phyloP scores from a whole-genome alignment of 2,329 filamentous ascomycete species.

The Colletotrichum echinochloae region DNA sequence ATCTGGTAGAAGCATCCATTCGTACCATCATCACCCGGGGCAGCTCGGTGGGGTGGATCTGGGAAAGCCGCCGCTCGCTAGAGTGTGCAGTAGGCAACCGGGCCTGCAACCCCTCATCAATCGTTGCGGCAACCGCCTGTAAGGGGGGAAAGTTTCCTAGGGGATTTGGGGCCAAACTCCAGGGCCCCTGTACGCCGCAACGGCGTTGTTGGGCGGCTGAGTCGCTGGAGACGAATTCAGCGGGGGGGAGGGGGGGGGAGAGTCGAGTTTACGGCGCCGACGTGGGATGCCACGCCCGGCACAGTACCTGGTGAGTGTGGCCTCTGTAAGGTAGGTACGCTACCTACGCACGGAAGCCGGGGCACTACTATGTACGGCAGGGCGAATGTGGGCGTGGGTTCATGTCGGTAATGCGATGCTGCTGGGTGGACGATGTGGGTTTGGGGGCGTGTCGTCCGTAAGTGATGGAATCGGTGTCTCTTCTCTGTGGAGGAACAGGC shows the following conservation, averaged over 20 bases:
- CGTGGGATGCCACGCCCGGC: neutral
- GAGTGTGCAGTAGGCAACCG: constrained; percentile 2
- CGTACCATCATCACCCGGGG: constrained; percentile 2
- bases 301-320: too few relatives aligned
- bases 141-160: constrained; percentile 23
- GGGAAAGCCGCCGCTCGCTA: neutral
- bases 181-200: constrained; percentile 26
- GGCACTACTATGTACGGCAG: constrained; percentile 15
- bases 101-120: constrained; percentile 11
- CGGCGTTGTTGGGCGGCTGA: constrained; percentile 19
- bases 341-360: constrained; percentile 1
- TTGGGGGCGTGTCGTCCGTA: constrained; percentile 8
- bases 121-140: constrained; percentile 37
- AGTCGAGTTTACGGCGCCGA: constrained; percentile 26
- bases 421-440: constrained; percentile 11
- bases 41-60: constrained; percentile 14
- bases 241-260: neutral
- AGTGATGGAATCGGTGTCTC: neutral
- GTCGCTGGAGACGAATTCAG: neutral
- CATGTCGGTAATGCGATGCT: constrained; percentile 35
- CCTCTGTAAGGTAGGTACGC: neutral
- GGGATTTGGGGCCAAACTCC: constrained; percentile 23
- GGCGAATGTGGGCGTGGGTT: constrained; percentile 27
- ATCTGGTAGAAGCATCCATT: constrained; percentile 17
- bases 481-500: constrained; percentile 1